A percentile compares a stretch with the other conserved stretches of the same genome.
phyloP scores from a whole-genome alignment of 768 basidiomycete species.

The Mycena rebaudengoi region DNA sequence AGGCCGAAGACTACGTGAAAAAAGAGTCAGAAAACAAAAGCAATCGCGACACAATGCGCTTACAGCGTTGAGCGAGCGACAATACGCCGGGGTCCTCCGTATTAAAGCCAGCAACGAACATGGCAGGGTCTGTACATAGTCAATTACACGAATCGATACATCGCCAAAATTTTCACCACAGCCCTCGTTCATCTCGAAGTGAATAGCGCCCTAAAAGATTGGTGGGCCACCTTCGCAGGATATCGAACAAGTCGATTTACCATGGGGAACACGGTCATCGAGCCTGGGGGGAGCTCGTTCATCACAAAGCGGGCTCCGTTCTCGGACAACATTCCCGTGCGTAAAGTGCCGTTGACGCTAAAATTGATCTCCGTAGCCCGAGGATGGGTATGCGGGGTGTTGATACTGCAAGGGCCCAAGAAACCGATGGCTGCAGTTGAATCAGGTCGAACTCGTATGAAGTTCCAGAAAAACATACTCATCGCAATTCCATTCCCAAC shows the following conservation, averaged over 20 bases:
- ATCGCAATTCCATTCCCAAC: slow-evolving; percentile 28
- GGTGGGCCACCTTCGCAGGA: no score
- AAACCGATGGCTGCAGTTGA: slow-evolving; percentile 22
- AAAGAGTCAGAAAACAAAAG: not conserved
- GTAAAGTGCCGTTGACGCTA: slow-evolving; percentile 28
- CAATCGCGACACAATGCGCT: not conserved
- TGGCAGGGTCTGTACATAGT: slow-evolving; percentile 17
- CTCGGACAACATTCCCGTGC: slow-evolving; percentile 27
- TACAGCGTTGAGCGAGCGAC: slow-evolving; percentile 28
- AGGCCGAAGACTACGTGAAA: slow-evolving; percentile 24
- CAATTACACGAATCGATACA: slow-evolving; percentile 28
- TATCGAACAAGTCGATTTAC: no score
- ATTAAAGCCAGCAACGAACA: slow-evolving; percentile 27
- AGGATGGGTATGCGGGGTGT: slow-evolving; percentile 28
- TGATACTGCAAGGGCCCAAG: slow-evolving; percentile 23
- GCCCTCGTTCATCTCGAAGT: slow-evolving; percentile 27
- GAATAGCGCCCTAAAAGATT: slow-evolving; percentile 24
- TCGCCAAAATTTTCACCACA: slow-evolving; percentile 16
- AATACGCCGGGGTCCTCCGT: slow-evolving; percentile 20
- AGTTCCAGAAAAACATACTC: slow-evolving; percentile 4
- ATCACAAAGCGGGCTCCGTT: slow-evolving; percentile 28
- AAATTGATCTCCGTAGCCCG: slow-evolving; percentile 29
- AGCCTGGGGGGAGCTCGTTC: slow-evolving; percentile 19
- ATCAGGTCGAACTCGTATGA: not conserved
- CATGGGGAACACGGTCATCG: slow-evolving; percentile 28